Evolutionary conservation across 176 grass and related monocot species (phyloP).

Genomic region (sorghum (Sorghum bicolor)): Sorghum_bicolor_NCBIv3 NC_012870.2:73857001-73857500

Average conservation of each 20-base stretch:
- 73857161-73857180: slow-evolving; percentile 96
- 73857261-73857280: slow-evolving; percentile 99
- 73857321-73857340: slow-evolving; percentile 99
- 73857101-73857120: slow-evolving; percentile 64
- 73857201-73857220: background rate
- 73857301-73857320: slow-evolving; percentile 87
- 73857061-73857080: slow-evolving; percentile 97
- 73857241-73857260: slow-evolving; percentile 42
- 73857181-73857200: slow-evolving; percentile 33
- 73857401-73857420: slow-evolving; percentile 43
- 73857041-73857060: slow-evolving; percentile 99
- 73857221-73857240: background rate
- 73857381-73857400: slow-evolving; percentile 16
- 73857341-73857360: slow-evolving; percentile 73
- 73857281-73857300: slow-evolving; percentile 96
- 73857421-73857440: slow-evolving; percentile 32
- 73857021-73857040: slow-evolving; percentile 93
- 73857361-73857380: slow-evolving; percentile 25
- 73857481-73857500: slow-evolving; percentile 82
- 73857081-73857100: slow-evolving; percentile 36
- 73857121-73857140: slow-evolving; percentile 30
- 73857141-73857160: slow-evolving; percentile 94
- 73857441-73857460: slow-evolving; percentile 56
- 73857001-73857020: slow-evolving; percentile 89
- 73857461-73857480: slow-evolving; percentile 58